These are phyloP conservation scores for Dispira parvispora DNA, from an alignment of 192 early-diverging fungal species.

Conservation along the genomic window DNA sequence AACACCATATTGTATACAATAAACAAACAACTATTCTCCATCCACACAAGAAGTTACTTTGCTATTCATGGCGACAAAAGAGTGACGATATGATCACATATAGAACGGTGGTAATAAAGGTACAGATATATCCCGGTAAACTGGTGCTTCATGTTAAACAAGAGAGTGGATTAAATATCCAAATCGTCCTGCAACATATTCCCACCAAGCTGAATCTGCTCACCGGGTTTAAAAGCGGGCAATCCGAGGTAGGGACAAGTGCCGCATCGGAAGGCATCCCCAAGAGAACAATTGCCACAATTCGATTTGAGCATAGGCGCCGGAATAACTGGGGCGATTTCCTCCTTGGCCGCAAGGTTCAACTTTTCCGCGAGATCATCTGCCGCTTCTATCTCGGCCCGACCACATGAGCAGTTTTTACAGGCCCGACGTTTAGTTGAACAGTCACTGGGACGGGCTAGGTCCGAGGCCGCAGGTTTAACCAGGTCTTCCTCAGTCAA, in stretches of 20 bases:
- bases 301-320: conserved; percentile 38
- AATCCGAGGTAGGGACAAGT: conserved; percentile 93
- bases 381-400: conserved; percentile 57
- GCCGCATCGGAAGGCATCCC: conserved; percentile 94
- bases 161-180: background rate
- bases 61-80: too few species aligned
- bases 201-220: conserved; percentile 80
- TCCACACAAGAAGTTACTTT: too few species aligned
- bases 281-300: conserved; percentile 73
- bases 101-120: too few species aligned
- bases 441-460: conserved; percentile 54
- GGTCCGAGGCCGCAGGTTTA: conserved; percentile 42
- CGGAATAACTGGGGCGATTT: conserved; percentile 25
- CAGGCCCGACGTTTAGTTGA: conserved; percentile 79
- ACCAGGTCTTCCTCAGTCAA: conserved; percentile 69
- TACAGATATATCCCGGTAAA: too few species aligned
- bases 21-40: too few species aligned
- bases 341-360: conserved; percentile 24
- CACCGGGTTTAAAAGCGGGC: conserved; percentile 91
- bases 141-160: background rate
- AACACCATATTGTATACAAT: too few species aligned
- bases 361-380: conserved; percentile 25
- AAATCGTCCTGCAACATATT: conserved; percentile 51
- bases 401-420: conserved; percentile 94
- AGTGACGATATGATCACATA: too few species aligned